Percentiles rank a stretch among this genome's conserved stretches.
Conservation (phyloP, 345 rosid genomes). For the Citrus mangshanensis region DNA sequence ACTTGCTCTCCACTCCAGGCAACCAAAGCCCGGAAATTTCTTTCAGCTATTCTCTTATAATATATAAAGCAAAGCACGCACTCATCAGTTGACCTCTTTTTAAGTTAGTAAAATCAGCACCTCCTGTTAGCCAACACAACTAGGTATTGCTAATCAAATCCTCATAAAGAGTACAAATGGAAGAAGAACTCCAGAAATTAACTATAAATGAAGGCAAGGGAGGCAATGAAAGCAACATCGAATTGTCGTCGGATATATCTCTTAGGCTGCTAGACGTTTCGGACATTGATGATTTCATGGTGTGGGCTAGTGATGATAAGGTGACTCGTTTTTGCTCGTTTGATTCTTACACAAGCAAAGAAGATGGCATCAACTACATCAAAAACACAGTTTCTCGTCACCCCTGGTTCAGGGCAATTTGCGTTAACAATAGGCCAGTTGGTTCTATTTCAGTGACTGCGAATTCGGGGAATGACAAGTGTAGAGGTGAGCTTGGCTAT, state of each 20-base stretch:
- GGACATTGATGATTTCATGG: slow-evolving; percentile 64
- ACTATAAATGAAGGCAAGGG: background rate
- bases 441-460: slow-evolving; percentile 53
- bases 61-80: background rate
- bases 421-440: slow-evolving; percentile 44
- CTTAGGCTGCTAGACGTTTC: slow-evolving; percentile 40
- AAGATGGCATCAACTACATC: slow-evolving; percentile 41
- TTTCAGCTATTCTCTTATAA: background rate
- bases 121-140: background rate
- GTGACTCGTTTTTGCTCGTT: slow-evolving; percentile 52
- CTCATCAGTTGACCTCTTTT: background rate
- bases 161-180: slow-evolving; percentile 13
- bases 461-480: slow-evolving; percentile 32
- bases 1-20: slow-evolving; percentile 19
- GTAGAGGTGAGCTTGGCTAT: slow-evolving; percentile 57
- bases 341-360: slow-evolving; percentile 50
- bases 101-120: background rate
- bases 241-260: slow-evolving; percentile 23
- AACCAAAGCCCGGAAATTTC: background rate
- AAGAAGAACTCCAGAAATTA: slow-evolving; percentile 8
- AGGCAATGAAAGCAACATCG: background rate
- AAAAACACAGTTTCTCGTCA: slow-evolving; percentile 32
- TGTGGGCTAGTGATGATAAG: slow-evolving; percentile 51
- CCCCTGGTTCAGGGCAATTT: slow-evolving; percentile 65
- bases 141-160: background rate